These are phyloP conservation scores for Fremontodendron californicum DNA, from an alignment of 345 rosid species.

Conservation along the genomic window DNA sequence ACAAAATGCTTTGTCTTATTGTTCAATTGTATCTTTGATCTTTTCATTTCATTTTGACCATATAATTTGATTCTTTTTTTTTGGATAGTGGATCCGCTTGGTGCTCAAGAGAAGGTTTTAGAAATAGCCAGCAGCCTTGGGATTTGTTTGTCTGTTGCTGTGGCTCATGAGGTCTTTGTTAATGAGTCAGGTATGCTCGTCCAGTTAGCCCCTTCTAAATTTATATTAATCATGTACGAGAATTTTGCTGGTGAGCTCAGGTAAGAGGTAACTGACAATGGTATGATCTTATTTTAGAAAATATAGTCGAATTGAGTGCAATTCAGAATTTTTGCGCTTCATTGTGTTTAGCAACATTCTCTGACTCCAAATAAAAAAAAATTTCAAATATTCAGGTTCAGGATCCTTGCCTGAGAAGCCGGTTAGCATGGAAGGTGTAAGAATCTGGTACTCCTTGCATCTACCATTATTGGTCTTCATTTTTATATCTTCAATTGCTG, in stretches of 20 bases:
- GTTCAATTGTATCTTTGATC: background rate
- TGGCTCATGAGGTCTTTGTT: constrained; percentile 59
- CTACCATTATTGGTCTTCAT: background rate
- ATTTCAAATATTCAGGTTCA: constrained; percentile 35
- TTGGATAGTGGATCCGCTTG: constrained; percentile 62
- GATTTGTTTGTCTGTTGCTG: constrained; percentile 59
- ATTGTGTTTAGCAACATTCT: background rate
- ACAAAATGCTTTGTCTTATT: background rate
- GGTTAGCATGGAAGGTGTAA: constrained; percentile 46
- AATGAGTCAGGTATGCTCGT: constrained; percentile 35
- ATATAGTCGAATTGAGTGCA: background rate
- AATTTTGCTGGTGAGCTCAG: background rate
- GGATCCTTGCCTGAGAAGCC: constrained; percentile 32
- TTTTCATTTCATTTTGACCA: constrained; percentile 1
- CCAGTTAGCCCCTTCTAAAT: background rate
- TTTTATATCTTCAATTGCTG: background rate
- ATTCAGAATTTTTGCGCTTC: background rate
- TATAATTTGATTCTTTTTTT: constrained; percentile 2
- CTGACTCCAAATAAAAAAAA: background rate
- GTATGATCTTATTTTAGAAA: background rate
- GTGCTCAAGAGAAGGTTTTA: constrained; percentile 71
- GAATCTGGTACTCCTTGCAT: constrained; percentile 32
- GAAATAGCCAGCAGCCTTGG: constrained; percentile 63
- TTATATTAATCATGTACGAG: background rate
- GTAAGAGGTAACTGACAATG: background rate